A percentile compares a stretch with the other conserved stretches of the same genome.
phyloP scores from a whole-genome alignment of 371 early-diverging fungal species.

The Nosema muscidifuracis region DNA sequence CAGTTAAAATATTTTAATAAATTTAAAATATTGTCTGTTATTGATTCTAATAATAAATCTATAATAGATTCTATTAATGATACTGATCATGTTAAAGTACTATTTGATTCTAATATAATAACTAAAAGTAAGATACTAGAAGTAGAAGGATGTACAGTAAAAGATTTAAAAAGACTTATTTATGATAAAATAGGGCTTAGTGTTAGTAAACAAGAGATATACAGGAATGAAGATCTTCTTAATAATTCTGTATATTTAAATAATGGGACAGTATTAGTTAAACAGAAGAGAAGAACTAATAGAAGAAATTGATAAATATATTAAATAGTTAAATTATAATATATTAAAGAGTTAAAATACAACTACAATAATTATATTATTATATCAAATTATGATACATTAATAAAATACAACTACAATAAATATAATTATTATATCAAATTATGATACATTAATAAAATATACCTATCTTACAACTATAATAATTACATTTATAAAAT shows the following conservation, averaged over 20 bases:
- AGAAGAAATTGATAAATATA: conserved; percentile 1
- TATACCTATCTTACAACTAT: too few species aligned
- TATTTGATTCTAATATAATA: conserved; percentile 12
- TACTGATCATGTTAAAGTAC: neutral
- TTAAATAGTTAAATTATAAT: too few species aligned
- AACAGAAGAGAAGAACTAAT: conserved; percentile 28
- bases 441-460: too few species aligned
- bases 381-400: too few species aligned
- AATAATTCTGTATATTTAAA: conserved; percentile 11
- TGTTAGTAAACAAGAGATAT: conserved; percentile 31
- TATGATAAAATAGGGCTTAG: conserved; percentile 28
- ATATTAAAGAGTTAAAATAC: too few species aligned
- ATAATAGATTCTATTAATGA: neutral
- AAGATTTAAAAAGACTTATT: conserved; percentile 14
- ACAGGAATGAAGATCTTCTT: conserved; percentile 4
- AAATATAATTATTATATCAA: too few species aligned
- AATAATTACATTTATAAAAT: too few species aligned
- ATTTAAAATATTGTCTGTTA: neutral
- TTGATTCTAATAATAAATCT: neutral
- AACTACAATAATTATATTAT: too few species aligned
- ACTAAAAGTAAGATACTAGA: neutral
- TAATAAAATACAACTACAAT: too few species aligned
- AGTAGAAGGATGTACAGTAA: conserved; percentile 6
- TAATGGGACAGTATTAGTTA: conserved; percentile 17
- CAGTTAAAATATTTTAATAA: neutral